Percentiles rank a stretch among this genome's conserved stretches.
Conservation (phyloP, 805 yeast genomes). For the Hanseniaspora nectarophila region DNA sequence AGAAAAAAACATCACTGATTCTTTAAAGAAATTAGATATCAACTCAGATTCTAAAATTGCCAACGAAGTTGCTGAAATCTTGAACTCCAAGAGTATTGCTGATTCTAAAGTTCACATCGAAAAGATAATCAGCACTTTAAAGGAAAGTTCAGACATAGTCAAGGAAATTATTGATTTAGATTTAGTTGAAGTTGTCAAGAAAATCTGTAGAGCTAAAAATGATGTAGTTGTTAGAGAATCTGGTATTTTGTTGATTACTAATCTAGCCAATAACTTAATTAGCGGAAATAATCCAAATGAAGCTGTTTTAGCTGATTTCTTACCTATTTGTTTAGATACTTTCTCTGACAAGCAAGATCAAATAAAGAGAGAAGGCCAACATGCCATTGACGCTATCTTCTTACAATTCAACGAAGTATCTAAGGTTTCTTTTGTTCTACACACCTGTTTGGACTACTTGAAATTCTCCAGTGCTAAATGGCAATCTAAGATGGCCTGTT, state of each 20-base stretch:
- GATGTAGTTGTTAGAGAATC: conserved; percentile 67
- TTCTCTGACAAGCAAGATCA: conserved; percentile 78
- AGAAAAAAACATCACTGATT: not conserved
- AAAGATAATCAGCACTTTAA: not conserved
- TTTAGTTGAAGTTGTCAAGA: conserved; percentile 47
- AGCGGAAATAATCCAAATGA: conserved; percentile 64
- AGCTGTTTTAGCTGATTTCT: conserved; percentile 54
- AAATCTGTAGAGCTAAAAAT: conserved; percentile 63
- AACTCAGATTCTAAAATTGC: not conserved
- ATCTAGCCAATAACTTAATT: conserved; percentile 44
- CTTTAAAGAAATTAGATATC: conserved; percentile 9
- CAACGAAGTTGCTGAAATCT: not conserved
- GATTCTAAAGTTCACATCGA: conserved; percentile 22
- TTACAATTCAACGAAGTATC: conserved; percentile 69
- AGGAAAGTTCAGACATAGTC: conserved; percentile 17
- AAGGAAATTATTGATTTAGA: conserved; percentile 51
- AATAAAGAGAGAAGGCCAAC: conserved; percentile 76
- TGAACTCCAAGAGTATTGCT: conserved; percentile 19
- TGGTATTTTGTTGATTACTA: conserved; percentile 48
- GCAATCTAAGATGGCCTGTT: conserved; percentile 77
- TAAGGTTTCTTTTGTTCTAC: conserved; percentile 55
- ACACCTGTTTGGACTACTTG: conserved; percentile 50
- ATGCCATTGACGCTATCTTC: conserved; percentile 57
- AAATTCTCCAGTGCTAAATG: conserved; percentile 74
- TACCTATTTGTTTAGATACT: conserved; percentile 55